Base-by-base conservation (phyloP, 208 protist genomes). In the Angomonas deanei region DNA sequence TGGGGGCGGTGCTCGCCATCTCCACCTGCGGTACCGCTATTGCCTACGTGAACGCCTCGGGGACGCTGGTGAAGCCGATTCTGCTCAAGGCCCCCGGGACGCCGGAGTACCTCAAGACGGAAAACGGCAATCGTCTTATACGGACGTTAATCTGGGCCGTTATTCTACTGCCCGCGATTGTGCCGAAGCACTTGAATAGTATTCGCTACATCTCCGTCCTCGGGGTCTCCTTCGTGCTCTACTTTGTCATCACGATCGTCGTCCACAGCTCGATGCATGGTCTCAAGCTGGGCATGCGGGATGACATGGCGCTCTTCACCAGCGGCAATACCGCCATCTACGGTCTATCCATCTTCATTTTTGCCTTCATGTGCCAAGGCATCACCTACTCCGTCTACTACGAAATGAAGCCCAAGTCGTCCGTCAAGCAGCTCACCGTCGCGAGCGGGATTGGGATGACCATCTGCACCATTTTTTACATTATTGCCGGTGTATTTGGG, bases 141-240 rank as follows among this genome's bases (percentile, higher is more conserved):
- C 76, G 71, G 10, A 60, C 24, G 2, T 1, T 77, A 5, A 65
- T 78, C 2, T 91, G 84, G 84, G 17, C 81, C 1, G 27, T 74
- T 24, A 15, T 86, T 0, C 87, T 94, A 78, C 34, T 91, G 36
- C 88, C 88, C 0, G 31, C 88, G 0, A 68, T 86, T 10, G 59
- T 92, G 4, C 77, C 77, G n/a, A 87, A 86, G 70, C 61, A 62
- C 23, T 65, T 92, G n/a, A 91, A 89, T 64, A 83, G 72, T n/a
- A 70, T 94, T 10, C 82, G 88, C 36, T 94, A 89, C 69, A 70
- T 89, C 28, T 92, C 82, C 3, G 50, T 71, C 4, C n/a, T 91
- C 19, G 82, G 78, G 24, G 70, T 90, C 6, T 34, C 11, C 13
- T 82, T 90, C 66, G 78, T 92, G 31, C 11, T 92, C 2, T 88